A percentile compares a stretch with the other conserved stretches of the same genome.
These are phyloP conservation scores for Penicillium bovifimosum DNA, from an alignment of 495 filamentous ascomycete species.

Conservation along the genomic window DNA sequence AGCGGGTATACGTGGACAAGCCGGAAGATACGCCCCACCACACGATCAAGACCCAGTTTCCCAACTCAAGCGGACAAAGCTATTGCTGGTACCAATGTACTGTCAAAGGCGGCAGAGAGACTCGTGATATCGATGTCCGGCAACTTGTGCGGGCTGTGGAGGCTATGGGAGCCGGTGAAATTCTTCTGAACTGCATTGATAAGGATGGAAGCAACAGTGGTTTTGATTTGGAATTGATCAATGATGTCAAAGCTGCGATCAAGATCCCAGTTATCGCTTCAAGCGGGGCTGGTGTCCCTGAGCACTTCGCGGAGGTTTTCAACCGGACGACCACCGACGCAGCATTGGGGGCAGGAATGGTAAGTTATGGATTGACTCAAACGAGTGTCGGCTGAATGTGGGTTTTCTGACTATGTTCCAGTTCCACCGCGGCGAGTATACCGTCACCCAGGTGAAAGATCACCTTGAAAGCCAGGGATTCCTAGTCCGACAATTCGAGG, in stretches of 20 bases:
- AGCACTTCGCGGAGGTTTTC: conserved; percentile 90
- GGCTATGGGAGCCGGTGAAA: conserved; percentile 92
- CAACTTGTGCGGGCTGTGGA: conserved; percentile 86
- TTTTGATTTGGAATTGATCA: conserved; percentile 89
- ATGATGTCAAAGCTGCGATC: conserved; percentile 74
- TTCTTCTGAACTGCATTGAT: conserved; percentile 95
- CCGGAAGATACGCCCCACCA: conserved; percentile 69
- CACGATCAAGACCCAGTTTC: conserved; percentile 63
- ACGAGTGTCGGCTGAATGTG: neutral
- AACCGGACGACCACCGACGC: conserved; percentile 80
- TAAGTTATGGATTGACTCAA: conserved; percentile 31
- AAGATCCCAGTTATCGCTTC: conserved; percentile 94
- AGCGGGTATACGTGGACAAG: conserved; percentile 76
- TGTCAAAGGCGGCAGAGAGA: conserved; percentile 89
- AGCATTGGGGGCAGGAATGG: conserved; percentile 90
- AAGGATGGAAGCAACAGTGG: conserved; percentile 93
- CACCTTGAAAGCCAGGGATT: conserved; percentile 64
- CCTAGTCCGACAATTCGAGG: conserved; percentile 69
- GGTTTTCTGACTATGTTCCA: conserved; percentile 24
- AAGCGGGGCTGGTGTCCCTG: conserved; percentile 85
- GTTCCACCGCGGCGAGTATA: conserved; percentile 95
- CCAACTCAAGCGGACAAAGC: conserved; percentile 69
- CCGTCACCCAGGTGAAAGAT: conserved; percentile 90
- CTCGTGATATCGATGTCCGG: conserved; percentile 81
- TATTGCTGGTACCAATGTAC: conserved; percentile 98